A percentile compares a stretch with the other conserved stretches of the same genome.
Conservation (phyloP, 2,329 filamentous ascomycete species). For the Capronia americana region DNA sequence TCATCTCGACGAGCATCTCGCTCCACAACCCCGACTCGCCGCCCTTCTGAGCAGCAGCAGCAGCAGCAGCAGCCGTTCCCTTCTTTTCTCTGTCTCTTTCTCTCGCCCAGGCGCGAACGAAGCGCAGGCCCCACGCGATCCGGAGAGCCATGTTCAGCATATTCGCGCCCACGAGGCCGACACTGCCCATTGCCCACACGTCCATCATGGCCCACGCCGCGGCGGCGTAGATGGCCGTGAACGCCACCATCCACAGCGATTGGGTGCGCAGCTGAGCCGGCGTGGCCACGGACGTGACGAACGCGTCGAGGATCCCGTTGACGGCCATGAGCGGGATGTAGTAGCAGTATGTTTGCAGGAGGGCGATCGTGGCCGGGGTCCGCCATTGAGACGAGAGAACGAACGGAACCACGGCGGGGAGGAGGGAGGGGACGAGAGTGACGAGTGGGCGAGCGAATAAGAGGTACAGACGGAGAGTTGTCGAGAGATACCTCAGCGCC, state of each 20-base stretch:
- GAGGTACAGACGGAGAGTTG: slow-evolving; percentile 74
- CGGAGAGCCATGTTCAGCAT: slow-evolving; percentile 86
- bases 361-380: slow-evolving; percentile 71
- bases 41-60: neutral
- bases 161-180: slow-evolving; percentile 85
- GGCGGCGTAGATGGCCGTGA: slow-evolving; percentile 76
- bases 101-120: slow-evolving; percentile 60
- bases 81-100: slow-evolving; percentile 3
- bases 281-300: slow-evolving; percentile 85
- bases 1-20: neutral
- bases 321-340: slow-evolving; percentile 92
- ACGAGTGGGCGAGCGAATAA: slow-evolving; percentile 74
- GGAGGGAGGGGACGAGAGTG: slow-evolving; percentile 74
- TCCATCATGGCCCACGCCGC: slow-evolving; percentile 66
- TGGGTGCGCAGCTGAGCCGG: slow-evolving; percentile 77
- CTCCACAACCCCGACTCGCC: neutral
- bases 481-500: slow-evolving; percentile 45
- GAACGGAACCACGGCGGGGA: slow-evolving; percentile 73
- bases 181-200: slow-evolving; percentile 73
- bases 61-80: no score
- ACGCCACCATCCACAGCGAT: slow-evolving; percentile 81
- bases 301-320: slow-evolving; percentile 91
- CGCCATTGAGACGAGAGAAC: slow-evolving; percentile 81
- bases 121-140: slow-evolving; percentile 78
- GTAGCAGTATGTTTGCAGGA: slow-evolving; percentile 83